A percentile compares a stretch with the other conserved stretches of the same genome.
phyloP scores from a whole-genome alignment of 2,329 filamentous ascomycete species.

The Botrytis elliptica region DNA sequence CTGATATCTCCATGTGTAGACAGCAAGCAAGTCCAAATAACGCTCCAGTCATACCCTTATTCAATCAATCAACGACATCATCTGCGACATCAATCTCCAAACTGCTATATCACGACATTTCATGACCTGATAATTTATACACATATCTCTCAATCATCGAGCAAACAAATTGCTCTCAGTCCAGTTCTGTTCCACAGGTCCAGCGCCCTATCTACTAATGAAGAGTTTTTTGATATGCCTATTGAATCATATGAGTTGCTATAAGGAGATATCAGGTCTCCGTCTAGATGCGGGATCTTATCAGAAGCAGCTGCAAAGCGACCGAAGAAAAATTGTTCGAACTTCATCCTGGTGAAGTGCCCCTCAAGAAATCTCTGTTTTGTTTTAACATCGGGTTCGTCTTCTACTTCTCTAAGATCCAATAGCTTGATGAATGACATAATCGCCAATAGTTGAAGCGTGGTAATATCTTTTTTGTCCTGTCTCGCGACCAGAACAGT shows the following conservation, averaged over 20 bases:
- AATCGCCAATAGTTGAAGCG: neutral
- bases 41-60: neutral
- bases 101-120: too few relatives aligned
- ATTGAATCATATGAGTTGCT: neutral
- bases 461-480: neutral
- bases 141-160: too few relatives aligned
- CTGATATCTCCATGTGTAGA: neutral
- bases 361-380: too few relatives aligned
- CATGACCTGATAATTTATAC: too few relatives aligned
- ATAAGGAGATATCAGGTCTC: neutral
- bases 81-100: neutral
- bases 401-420: too few relatives aligned
- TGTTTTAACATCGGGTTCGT: neutral
- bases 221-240: neutral
- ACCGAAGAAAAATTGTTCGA: neutral
- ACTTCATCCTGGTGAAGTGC: neutral
- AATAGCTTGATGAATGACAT: accelerated
- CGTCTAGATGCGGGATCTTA: too few relatives aligned
- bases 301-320: accelerated
- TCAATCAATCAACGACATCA: neutral
- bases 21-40: neutral
- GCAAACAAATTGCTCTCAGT: accelerated
- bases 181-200: too few relatives aligned
- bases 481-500: neutral
- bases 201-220: accelerated